These are phyloP conservation scores for Farysia itapuensis DNA, from an alignment of 1,284 basidiomycete species.

Conservation along the genomic window DNA sequence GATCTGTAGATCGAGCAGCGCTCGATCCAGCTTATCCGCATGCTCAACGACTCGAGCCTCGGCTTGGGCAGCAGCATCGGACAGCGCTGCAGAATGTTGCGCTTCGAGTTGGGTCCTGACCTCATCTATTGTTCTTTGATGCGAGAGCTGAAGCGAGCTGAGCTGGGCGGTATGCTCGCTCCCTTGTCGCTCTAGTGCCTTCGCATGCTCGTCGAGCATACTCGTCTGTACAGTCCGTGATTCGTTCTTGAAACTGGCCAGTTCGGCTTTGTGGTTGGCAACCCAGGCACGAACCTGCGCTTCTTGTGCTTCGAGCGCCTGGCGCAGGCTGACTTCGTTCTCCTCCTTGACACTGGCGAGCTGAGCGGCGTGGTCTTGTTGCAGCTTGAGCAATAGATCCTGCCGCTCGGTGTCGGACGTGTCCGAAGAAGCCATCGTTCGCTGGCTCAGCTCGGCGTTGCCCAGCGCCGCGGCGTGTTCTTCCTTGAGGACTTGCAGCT, in stretches of 20 bases:
- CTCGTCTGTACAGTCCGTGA: background rate
- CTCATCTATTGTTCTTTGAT: conserved; percentile 8
- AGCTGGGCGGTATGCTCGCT: conserved; percentile 8
- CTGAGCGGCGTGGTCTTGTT: conserved; percentile 12
- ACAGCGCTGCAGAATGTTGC: conserved; percentile 22
- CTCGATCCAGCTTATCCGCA: conserved; percentile 21
- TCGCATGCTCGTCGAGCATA: conserved; percentile 4
- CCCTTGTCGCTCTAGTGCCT: background rate
- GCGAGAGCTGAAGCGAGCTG: conserved; percentile 5
- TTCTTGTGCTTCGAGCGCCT: conserved; percentile 21
- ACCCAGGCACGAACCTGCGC: conserved; percentile 13
- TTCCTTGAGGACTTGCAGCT: conserved; percentile 7
- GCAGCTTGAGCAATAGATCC: conserved; percentile 5
- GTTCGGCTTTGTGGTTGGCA: conserved; percentile 8
- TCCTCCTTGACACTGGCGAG: conserved; percentile 21
- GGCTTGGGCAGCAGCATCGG: conserved; percentile 13
- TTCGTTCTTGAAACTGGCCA: conserved; percentile 9
- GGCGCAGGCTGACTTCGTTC: conserved; percentile 5
- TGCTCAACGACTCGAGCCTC: conserved; percentile 15
- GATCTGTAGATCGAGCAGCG: conserved; percentile 23
- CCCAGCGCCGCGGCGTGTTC: conserved; percentile 26
- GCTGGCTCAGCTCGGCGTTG: conserved; percentile 9
- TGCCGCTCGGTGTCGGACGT: conserved; percentile 7
- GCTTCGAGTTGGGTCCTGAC: conserved; percentile 25
- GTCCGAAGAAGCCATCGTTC: conserved; percentile 1